Evolutionary conservation across 176 grass and related monocot genomes (phyloP), one percentile per base, ranked within the genome.

Genomic region (Avena insularis): DNA sequence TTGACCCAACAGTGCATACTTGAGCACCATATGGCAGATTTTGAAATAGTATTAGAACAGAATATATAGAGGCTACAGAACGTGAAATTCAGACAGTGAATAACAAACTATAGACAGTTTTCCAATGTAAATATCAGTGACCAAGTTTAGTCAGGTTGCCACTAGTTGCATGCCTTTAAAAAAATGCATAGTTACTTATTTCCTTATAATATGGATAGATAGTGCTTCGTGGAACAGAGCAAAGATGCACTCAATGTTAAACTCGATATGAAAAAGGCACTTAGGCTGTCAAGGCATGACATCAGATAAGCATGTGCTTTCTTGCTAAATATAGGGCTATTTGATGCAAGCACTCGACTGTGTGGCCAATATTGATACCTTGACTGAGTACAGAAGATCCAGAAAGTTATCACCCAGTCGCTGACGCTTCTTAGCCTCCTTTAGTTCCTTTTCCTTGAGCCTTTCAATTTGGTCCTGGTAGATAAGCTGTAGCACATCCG

Each of bases 401-500:
- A 89, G 92, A 82, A 99, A 99, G 87, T 94, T 96, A 83, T 97
- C 97, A 80, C 90, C 94, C 87, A 94, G 86, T 23, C 94, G 87
- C 78, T 93, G 97, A 78, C 92, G 92, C 78, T 94, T 97, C 81
- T 94, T 99, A 70, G 89, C 78, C 59, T 97, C 97, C 86, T 94
- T 99, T 71, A 93, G 85, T 80, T 99, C 97, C 78, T 97, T 99
- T 83, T 99, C 97, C 74, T 49, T 89, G 33, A 93, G 89, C 91
- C 92, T 96, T 90, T 96, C 97, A 87, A 99, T 79, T 82, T 87
- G 87, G 82, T 99, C 97, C 69, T 99, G 92, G 54, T 89, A 99
- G 64, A 94, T 85, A 91, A 99, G 92, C 97, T 99, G 85, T 75
- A 86, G 56, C n/a, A n/a, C 79, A 82, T 71, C 55, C 63, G 73